Conservation (phyloP, 768 basidiomycete species). For the Kwoniella sp. region DNA sequence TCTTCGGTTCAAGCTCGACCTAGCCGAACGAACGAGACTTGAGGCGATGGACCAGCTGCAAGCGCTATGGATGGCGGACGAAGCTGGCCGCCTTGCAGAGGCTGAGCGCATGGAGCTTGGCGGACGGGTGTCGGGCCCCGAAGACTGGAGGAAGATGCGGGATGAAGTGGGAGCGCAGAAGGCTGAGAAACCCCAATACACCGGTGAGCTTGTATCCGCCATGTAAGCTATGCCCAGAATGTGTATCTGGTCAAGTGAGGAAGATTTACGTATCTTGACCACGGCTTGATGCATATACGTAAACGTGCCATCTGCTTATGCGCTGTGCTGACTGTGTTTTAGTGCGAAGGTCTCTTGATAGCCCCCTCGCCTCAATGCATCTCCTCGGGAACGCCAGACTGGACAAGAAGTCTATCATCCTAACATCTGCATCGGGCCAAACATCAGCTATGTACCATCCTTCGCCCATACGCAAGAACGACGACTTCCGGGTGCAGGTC, state of each 20-base stretch:
- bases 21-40: constrained; percentile 21
- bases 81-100: constrained; percentile 27
- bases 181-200: constrained; percentile 12
- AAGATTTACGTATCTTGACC: too few relatives aligned
- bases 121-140: constrained; percentile 53
- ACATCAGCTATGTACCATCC: constrained; percentile 39
- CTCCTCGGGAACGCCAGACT: constrained; percentile 26
- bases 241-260: too few relatives aligned
- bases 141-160: constrained; percentile 55
- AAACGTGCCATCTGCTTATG: too few relatives aligned
- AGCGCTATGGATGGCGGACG: constrained; percentile 43
- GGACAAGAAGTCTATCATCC: constrained; percentile 10
- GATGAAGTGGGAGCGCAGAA: constrained; percentile 47
- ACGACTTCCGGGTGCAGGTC: constrained; percentile 23
- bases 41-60: constrained; percentile 49
- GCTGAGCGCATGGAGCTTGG: constrained; percentile 37
- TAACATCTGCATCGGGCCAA: constrained; percentile 34
- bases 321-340: background rate
- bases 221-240: too few relatives aligned
- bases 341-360: background rate
- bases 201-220: too few relatives aligned
- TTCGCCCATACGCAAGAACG: constrained; percentile 8
- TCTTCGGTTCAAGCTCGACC: constrained; percentile 26
- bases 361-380: background rate
- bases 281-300: too few relatives aligned